These are phyloP conservation scores for Vachellia collinsii DNA, from an alignment of 306 rosid genomes.

Conservation along the genomic window DNA sequence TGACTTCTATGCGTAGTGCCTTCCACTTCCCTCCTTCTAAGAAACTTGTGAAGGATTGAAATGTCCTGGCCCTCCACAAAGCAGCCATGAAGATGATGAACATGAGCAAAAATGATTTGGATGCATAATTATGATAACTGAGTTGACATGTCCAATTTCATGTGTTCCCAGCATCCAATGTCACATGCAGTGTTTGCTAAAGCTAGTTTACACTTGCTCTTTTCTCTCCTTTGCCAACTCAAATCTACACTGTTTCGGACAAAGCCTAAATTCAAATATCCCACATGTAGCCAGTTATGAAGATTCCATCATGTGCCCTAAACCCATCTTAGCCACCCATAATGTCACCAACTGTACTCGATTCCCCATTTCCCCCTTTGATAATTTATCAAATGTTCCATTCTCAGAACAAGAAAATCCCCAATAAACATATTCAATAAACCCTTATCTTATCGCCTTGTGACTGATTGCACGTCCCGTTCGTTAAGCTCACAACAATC, in stretches of 20 bases:
- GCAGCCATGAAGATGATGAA: no score
- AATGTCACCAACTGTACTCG: not conserved
- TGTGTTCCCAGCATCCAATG: not conserved
- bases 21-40: no score
- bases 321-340: not conserved
- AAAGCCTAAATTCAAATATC: not conserved
- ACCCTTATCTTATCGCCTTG: not conserved
- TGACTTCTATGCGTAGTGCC: no score
- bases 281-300: conserved; percentile 3
- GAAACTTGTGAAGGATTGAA: not conserved
- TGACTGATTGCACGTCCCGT: not conserved
- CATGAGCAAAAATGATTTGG: not conserved
- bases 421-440: not conserved
- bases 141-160: not conserved
- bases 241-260: not conserved
- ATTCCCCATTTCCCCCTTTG: not conserved
- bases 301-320: not conserved
- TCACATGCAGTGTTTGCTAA: conserved; percentile 4
- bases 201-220: not conserved
- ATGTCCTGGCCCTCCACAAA: not conserved
- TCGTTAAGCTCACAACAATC: not conserved
- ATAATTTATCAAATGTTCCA: not conserved
- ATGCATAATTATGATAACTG: not conserved
- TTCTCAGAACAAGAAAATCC: not conserved
- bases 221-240: not conserved